Evolutionary conservation across 805 yeast species (phyloP).

Genomic region (Yarrowia bubula): DNA sequence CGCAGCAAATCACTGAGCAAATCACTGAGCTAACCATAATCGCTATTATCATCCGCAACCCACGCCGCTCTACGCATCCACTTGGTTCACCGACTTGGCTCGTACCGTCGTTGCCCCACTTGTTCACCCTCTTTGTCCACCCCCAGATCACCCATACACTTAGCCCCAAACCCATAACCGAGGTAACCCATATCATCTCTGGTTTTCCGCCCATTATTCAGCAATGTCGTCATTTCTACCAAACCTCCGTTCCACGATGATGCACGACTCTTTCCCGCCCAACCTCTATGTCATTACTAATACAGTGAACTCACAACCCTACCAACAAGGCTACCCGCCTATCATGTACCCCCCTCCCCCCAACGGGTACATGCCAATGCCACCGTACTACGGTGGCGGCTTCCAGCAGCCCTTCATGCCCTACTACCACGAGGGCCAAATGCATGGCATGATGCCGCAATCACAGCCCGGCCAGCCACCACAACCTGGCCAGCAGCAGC

Average conservation of each 20-base stretch:
- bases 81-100: too few species aligned
- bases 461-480: slow-evolving; percentile 10
- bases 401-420: neutral
- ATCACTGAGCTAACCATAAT: too few species aligned
- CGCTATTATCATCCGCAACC: too few species aligned
- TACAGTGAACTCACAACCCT: slow-evolving; percentile 27
- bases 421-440: slow-evolving; percentile 16
- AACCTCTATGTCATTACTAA: neutral
- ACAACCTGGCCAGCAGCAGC: neutral
- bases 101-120: neutral
- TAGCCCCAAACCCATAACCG: too few species aligned
- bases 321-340: slow-evolving; percentile 22
- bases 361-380: slow-evolving; percentile 19
- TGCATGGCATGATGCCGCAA: slow-evolving; percentile 11
- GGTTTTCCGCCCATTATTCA: too few species aligned
- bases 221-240: too few species aligned
- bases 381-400: neutral
- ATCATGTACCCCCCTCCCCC: slow-evolving; percentile 13
- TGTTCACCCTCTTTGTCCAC: neutral
- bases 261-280: neutral
- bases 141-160: too few species aligned
- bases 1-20: too few species aligned
- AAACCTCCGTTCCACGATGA: neutral
- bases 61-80: neutral
- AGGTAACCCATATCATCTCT: neutral